Evolutionary conservation across 768 basidiomycete species (phyloP).

Genomic region (Agrocybe chaxingu): DNA sequence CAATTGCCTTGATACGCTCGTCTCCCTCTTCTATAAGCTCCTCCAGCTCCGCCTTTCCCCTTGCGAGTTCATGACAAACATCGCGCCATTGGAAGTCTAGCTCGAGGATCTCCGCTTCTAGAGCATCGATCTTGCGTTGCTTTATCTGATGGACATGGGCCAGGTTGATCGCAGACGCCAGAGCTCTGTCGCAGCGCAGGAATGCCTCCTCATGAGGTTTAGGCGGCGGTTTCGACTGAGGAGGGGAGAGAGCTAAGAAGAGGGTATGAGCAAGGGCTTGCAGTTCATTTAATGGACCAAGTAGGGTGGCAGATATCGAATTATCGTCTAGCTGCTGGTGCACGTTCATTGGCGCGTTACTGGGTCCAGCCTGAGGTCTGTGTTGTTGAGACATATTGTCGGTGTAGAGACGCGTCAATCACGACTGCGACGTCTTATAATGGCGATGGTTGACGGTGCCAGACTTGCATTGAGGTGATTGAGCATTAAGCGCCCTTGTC

Average conservation of each 20-base stretch:
- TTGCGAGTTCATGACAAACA: constrained; percentile 62
- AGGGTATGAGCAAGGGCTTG: constrained; percentile 64
- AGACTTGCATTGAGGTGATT: not conserved
- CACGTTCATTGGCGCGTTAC: constrained; percentile 5
- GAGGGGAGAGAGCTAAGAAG: constrained; percentile 70
- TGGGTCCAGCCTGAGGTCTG: constrained; percentile 6
- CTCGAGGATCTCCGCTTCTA: constrained; percentile 68
- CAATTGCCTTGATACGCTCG: constrained; percentile 64
- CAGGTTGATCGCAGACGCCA: constrained; percentile 64
- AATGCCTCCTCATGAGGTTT: constrained; percentile 59
- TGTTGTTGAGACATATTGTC: constrained; percentile 14
- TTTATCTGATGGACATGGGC: constrained; percentile 73
- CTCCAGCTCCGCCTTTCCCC: constrained; percentile 67
- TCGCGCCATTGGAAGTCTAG: constrained; percentile 67
- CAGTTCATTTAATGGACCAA: constrained; percentile 59
- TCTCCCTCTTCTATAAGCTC: constrained; percentile 74
- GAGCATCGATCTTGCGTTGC: constrained; percentile 67
- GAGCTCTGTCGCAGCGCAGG: constrained; percentile 55
- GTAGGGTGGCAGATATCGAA: constrained; percentile 63
- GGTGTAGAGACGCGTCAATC: not conserved
- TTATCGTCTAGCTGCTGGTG: constrained; percentile 17
- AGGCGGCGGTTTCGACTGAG: constrained; percentile 59
- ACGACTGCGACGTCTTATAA: not conserved
- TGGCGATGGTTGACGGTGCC: not conserved
- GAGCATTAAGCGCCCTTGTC: no score